phyloP scores from a whole-genome alignment of 768 basidiomycete genomes.

The Boletus subparvulus region DNA sequence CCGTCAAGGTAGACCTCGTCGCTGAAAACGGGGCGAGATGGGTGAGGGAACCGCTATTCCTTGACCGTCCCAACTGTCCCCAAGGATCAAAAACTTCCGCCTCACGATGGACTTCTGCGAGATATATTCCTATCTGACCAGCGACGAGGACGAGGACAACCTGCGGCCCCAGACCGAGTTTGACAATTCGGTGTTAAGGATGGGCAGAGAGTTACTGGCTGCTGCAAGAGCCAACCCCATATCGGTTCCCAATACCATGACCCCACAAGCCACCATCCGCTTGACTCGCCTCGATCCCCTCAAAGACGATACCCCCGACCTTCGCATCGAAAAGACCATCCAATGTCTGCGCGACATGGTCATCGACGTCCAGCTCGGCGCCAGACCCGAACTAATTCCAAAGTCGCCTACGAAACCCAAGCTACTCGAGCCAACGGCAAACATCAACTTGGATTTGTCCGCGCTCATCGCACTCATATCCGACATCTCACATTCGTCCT shows the following conservation, averaged over 20 bases:
- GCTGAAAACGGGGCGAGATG: conserved; percentile 72
- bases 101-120: conserved; percentile 81
- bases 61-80: neutral
- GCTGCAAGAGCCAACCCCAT: conserved; percentile 63
- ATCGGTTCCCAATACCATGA: conserved; percentile 19
- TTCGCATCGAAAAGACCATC: conserved; percentile 63
- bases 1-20: conserved; percentile 78
- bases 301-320: conserved; percentile 37
- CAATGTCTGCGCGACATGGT: conserved; percentile 57
- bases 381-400: conserved; percentile 31
- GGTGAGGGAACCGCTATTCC: conserved; percentile 47
- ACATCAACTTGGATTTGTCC: conserved; percentile 82
- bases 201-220: conserved; percentile 63
- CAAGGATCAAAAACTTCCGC: conserved; percentile 73
- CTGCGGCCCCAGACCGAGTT: conserved; percentile 46
- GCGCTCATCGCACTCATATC: conserved; percentile 82
- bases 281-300: conserved; percentile 66
- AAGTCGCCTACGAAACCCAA: neutral
- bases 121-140: conserved; percentile 74
- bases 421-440: conserved; percentile 47
- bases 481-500: conserved; percentile 71
- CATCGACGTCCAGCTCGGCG: conserved; percentile 66
- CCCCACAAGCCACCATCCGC: conserved; percentile 57
- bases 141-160: conserved; percentile 47
- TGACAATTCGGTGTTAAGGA: conserved; percentile 71